Percentiles rank a stretch among this genome's conserved stretches.
These are phyloP conservation scores for Aspergillus carlsbadensis DNA, from an alignment of 495 filamentous ascomycete genomes.

Conservation along the genomic window DNA sequence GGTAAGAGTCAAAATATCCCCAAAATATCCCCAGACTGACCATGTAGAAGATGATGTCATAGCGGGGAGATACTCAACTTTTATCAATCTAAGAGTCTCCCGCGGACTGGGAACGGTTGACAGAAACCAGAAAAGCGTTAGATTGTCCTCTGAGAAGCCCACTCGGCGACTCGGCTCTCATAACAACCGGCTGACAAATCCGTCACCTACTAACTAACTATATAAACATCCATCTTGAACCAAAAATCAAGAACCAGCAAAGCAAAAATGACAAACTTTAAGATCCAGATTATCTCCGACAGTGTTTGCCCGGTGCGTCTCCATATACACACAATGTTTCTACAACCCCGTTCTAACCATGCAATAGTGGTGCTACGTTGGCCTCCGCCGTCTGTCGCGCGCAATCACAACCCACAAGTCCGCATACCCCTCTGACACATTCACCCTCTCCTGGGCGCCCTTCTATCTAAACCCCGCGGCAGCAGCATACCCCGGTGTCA, in stretches of 20 bases:
- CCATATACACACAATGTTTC: slow-evolving; percentile 5
- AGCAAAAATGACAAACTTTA: slow-evolving; percentile 69
- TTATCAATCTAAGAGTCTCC: not conserved
- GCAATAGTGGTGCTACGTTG: slow-evolving; percentile 72
- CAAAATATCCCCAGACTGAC: not conserved
- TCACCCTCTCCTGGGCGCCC: slow-evolving; percentile 69
- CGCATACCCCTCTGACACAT: slow-evolving; percentile 62
- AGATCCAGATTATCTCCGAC: slow-evolving; percentile 72
- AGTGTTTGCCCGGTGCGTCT: slow-evolving; percentile 69
- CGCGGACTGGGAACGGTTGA: not conserved
- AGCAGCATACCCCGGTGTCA: slow-evolving; percentile 50
- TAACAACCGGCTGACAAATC: too few species aligned
- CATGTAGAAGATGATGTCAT: slow-evolving; percentile 17
- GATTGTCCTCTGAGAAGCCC: too few species aligned
- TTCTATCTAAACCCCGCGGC: slow-evolving; percentile 76
- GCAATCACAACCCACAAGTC: slow-evolving; percentile 67
- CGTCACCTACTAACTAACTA: not conserved
- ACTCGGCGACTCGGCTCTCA: too few species aligned
- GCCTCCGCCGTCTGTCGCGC: slow-evolving; percentile 67
- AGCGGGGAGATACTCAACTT: not conserved
- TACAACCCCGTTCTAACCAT: slow-evolving; percentile 10
- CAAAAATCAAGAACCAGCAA: not conserved
- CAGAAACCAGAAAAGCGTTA: too few species aligned
- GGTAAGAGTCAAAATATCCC: too few species aligned
- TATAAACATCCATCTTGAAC: not conserved